phyloP scores from a whole-genome alignment of 176 grass and related monocot species.

The Aegilops sharonensis region DNA sequence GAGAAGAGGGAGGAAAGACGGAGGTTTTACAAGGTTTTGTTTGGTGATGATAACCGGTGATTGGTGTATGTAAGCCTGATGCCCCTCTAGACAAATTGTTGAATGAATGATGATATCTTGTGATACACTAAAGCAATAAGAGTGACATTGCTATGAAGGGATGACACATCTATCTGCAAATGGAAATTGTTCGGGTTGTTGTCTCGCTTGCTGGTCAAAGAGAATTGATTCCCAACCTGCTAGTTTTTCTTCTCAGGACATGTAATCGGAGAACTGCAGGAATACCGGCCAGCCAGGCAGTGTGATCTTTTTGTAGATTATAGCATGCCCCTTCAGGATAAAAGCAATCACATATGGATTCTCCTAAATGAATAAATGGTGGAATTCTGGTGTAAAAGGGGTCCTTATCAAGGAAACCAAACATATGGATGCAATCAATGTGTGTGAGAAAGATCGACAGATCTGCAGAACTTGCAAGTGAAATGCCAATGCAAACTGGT shows the following conservation, averaged over 20 bases:
- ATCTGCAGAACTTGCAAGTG: background rate
- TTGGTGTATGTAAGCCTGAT: background rate
- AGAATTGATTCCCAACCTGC: background rate
- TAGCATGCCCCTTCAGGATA: background rate
- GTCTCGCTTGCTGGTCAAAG: background rate
- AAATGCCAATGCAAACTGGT: background rate
- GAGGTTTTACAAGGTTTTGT: conserved; percentile 76
- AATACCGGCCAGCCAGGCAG: background rate
- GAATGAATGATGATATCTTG: background rate
- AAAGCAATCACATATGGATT: background rate
- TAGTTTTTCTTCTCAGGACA: background rate
- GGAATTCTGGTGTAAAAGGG: background rate
- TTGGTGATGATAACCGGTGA: conserved; percentile 46
- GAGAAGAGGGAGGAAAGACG: conserved; percentile 76
- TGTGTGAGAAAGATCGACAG: background rate
- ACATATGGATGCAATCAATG: background rate
- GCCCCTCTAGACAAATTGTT: background rate
- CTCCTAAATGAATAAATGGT: background rate
- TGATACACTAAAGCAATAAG: background rate
- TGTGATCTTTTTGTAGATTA: background rate
- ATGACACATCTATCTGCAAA: background rate
- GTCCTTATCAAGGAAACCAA: background rate
- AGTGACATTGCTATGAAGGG: background rate
- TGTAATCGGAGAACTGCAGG: background rate
- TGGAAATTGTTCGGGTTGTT: background rate